Evolutionary conservation across 768 basidiomycete species (phyloP), one percentile per base, ranked within the genome.

Genomic region (Kwoniella europaea): DNA sequence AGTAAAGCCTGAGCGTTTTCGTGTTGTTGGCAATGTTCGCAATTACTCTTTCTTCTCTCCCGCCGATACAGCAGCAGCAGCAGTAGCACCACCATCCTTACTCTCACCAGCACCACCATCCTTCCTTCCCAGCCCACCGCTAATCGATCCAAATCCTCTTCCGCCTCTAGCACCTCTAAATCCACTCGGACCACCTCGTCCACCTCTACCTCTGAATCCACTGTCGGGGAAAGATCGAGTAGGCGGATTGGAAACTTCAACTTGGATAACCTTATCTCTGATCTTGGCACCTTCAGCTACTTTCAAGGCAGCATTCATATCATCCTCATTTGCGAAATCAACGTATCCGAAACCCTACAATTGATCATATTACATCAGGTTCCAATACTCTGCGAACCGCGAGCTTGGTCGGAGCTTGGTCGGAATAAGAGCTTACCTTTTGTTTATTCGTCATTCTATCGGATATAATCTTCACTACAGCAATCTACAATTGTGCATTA

Each of bases 261-360:
- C 74, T 10, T 52, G 29, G 24, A 83, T 69, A 13, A 71, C 41
- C 16, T 72, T 71, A 29, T 79, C 82, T 41, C 77, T 71, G 53
- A 83, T 78, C 42, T 61, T 61, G 12, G 65, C 74, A 83, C 90
- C 89, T 27, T 87, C 88, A 73, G 92, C 90, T 76, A 89, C 91
- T 56, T 88, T 89, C 22, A 95, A 84, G 0, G 91, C 94, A 20
- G 86, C 87, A 75, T 89, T 91, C 91, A 94, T 92, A 10, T 89
- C 86, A 57, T 91, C 91, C 77, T 95, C 93, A 76, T 92, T 91
- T 4, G 89, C 91, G 83, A 96, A 97, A 79, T 96, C 94, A 63
- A 97, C 88, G 79, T 93, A 97, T 1, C 90, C 92, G 67, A 93
- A 86, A 74, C 87, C 76, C 78, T 80, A 88, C 15, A 57, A 4